These are phyloP conservation scores for Sonneratia caseolaris DNA, from an alignment of 345 rosid species.

Conservation along the genomic window DNA sequence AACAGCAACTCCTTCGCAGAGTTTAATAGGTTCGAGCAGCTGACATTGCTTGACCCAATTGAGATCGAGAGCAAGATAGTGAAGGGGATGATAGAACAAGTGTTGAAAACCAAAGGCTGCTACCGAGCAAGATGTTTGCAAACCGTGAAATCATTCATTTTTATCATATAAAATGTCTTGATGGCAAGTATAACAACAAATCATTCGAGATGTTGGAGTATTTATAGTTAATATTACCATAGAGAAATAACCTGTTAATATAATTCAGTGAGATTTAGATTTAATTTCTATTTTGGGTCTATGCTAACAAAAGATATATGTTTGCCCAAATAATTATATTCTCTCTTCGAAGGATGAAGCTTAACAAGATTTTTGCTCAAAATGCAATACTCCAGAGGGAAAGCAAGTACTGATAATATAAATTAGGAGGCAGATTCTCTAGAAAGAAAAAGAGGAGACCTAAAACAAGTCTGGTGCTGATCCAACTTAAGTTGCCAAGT, in stretches of 20 bases:
- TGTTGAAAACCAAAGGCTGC: too few species aligned
- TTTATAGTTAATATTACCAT: background rate
- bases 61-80: too few species aligned
- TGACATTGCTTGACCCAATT: too few species aligned
- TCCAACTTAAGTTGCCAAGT: too few species aligned
- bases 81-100: too few species aligned
- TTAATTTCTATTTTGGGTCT: background rate
- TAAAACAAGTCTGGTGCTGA: background rate
- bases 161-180: background rate
- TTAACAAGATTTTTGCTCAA: background rate
- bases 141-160: background rate
- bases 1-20: too few species aligned
- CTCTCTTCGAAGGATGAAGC: background rate
- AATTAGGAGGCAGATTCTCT: too few species aligned
- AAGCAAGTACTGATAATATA: too few species aligned
- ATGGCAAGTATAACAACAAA: background rate
- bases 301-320: background rate
- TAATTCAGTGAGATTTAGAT: background rate
- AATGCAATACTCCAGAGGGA: background rate
- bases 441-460: background rate
- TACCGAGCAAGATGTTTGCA: too few species aligned
- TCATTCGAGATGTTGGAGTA: background rate
- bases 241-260: background rate
- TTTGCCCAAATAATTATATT: background rate
- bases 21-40: too few species aligned